Conservation (phyloP, 1,139 yeast genomes). For the Taphrina wiesneri region DNA sequence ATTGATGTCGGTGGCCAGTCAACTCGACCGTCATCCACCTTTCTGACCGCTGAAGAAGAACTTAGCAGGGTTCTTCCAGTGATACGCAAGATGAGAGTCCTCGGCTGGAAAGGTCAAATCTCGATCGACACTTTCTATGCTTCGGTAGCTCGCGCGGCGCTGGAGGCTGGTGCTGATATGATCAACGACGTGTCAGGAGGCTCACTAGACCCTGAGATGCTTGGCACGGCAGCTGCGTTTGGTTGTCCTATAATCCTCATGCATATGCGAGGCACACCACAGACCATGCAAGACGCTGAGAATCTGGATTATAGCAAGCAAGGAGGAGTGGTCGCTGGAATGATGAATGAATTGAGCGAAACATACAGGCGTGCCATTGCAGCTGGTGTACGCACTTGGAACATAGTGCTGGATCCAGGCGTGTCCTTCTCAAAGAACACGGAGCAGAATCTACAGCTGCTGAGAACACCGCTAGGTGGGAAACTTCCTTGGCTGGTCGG, state of each 20-base stretch:
- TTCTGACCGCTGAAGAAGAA: slow-evolving; percentile 57
- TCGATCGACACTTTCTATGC: slow-evolving; percentile 86
- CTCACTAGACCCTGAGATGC: slow-evolving; percentile 62
- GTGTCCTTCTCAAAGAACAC: slow-evolving; percentile 84
- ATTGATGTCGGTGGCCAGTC: slow-evolving; percentile 93
- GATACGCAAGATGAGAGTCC: slow-evolving; percentile 59
- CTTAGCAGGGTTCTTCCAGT: slow-evolving; percentile 68
- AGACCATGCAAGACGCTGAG: slow-evolving; percentile 66
- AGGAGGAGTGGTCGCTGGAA: slow-evolving; percentile 47
- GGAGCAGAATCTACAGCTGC: slow-evolving; percentile 65
- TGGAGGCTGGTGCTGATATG: slow-evolving; percentile 81
- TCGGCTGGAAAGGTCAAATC: slow-evolving; percentile 55
- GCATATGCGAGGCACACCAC: slow-evolving; percentile 82
- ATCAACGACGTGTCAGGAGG: slow-evolving; percentile 93
- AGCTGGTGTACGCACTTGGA: slow-evolving; percentile 82
- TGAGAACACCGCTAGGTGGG: slow-evolving; percentile 53
- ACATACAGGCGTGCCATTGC: slow-evolving; percentile 60
- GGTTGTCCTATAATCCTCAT: slow-evolving; percentile 74
- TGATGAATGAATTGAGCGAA: slow-evolving; percentile 64
- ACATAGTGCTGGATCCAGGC: slow-evolving; percentile 89
- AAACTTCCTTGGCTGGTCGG: slow-evolving; percentile 68
- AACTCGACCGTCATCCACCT: slow-evolving; percentile 76
- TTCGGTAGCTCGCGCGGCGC: slow-evolving; percentile 66
- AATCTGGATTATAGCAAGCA: slow-evolving; percentile 49
- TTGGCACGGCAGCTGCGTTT: slow-evolving; percentile 63